Evolutionary conservation across 352 stramenopile species (phyloP), one percentile per base, ranked within the genome.

Genomic region (Globisporangium recalcitrans): DNA sequence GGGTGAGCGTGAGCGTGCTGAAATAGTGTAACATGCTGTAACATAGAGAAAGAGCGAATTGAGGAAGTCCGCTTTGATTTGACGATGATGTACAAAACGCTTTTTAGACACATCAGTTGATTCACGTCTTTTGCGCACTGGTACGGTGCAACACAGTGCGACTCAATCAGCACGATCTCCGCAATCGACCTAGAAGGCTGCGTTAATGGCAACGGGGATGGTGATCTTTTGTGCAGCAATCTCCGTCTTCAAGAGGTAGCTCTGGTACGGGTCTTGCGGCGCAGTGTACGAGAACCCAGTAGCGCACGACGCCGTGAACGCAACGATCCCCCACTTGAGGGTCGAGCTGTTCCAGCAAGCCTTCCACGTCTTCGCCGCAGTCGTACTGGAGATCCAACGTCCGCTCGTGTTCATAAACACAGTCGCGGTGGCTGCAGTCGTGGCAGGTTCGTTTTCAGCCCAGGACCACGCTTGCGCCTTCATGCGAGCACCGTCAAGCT

Each of bases 381-480:
- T 70, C 1, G 52, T 47, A 10, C 78, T 74, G 27, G 77, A 75
- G 62, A 79, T 78, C 79, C 79, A 88, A 6, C 75, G 69, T 1
- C 79, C 79, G 51, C 82, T 75, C 2, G 68, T 68, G 34, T 69
- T 70, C 4, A 73, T 83, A 51, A 88, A 67, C 58, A 76, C 65
- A 19, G 77, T 74, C 2, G 69, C 75, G 4, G 58, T 65, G 8
- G 9, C 70, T 65, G 1, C 64, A 68, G n/a, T 24, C 46, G 70
- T 65, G 6, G 65, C 65, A 29, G 80, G 80, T 52, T 89, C 80
- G 51, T 82, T 75, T 31, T 74, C 56, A 1, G 81, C 81, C 76
- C 80, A 91, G 0, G 68, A 75, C 82, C 82, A 91, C 10, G 87
- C 68, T 68, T 86, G 71, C 0, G 79, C 78, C 4, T 72, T 64